These are phyloP conservation scores for Nakazawaea holstii DNA, from an alignment of 805 yeast species.

Conservation along the genomic window DNA sequence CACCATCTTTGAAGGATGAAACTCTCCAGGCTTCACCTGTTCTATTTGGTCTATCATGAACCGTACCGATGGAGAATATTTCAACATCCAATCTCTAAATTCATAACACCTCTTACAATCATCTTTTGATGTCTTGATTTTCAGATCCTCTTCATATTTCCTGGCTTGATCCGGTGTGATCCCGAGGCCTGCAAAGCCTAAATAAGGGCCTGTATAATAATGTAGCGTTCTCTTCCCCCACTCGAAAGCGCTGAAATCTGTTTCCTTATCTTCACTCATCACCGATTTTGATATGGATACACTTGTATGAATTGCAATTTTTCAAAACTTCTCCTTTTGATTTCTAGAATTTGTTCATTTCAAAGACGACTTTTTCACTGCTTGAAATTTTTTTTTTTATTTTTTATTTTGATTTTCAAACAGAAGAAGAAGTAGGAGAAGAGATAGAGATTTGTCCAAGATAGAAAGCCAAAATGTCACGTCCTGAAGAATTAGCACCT, in stretches of 20 bases:
- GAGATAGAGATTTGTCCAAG: background rate
- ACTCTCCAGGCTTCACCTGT: conserved; percentile 46
- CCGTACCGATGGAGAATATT: conserved; percentile 76
- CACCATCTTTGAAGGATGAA: conserved; percentile 47
- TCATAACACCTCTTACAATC: conserved; percentile 71
- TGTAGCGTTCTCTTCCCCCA: conserved; percentile 78
- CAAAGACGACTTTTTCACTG: no score
- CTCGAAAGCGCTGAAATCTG: conserved; percentile 34
- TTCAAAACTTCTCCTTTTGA: no score
- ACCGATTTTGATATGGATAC: background rate
- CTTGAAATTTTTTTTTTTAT: no score
- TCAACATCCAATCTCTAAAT: conserved; percentile 73
- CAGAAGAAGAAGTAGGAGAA: background rate
- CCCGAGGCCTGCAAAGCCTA: conserved; percentile 43
- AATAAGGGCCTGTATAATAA: conserved; percentile 42
- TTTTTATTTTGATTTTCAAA: background rate
- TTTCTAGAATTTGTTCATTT: no score
- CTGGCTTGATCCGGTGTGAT: conserved; percentile 41
- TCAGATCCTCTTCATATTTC: conserved; percentile 53
- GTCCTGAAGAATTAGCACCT: conserved; percentile 96
- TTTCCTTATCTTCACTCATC: conserved; percentile 1
- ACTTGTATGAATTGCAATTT: background rate
- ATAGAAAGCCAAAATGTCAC: conserved; percentile 52
- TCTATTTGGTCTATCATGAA: conserved; percentile 84
- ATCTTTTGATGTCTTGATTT: conserved; percentile 35